Percentiles rank a stretch among this genome's conserved stretches.
Conservation (phyloP, 2,329 filamentous ascomycete genomes). For the Aphanoascus verrucosus region DNA sequence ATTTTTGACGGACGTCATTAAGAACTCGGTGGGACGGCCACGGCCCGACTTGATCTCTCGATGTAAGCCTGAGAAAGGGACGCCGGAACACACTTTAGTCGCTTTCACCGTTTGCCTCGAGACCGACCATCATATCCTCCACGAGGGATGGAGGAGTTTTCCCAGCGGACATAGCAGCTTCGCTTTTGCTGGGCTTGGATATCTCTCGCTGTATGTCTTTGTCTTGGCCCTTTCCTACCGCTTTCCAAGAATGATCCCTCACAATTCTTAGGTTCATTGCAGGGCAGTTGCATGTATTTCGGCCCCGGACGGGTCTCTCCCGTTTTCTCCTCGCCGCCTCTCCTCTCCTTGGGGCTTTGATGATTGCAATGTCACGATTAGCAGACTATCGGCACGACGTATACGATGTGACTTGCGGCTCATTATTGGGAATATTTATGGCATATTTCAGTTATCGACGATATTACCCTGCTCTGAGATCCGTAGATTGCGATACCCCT, state of each 20-base stretch:
- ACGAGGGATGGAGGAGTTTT: slow-evolving; percentile 57
- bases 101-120: slow-evolving; percentile 38
- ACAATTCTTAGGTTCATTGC: slow-evolving; percentile 31
- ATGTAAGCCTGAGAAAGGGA: slow-evolving; percentile 59
- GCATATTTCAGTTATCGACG: slow-evolving; percentile 50
- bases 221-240: not conserved
- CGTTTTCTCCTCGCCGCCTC: slow-evolving; percentile 45
- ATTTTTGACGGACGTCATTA: slow-evolving; percentile 81
- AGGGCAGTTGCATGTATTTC: slow-evolving; percentile 49
- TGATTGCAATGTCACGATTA: slow-evolving; percentile 52
- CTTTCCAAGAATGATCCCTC: not conserved
- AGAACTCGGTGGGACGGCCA: slow-evolving; percentile 74
- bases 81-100: slow-evolving; percentile 46
- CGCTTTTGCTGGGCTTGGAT: slow-evolving; percentile 51
- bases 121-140: slow-evolving; percentile 45
- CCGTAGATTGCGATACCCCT: slow-evolving; percentile 13
- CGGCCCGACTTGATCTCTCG: slow-evolving; percentile 81
- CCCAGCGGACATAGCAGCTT: slow-evolving; percentile 54
- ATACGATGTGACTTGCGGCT: slow-evolving; percentile 50
- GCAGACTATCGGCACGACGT: slow-evolving; percentile 57
- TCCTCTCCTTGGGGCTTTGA: slow-evolving; percentile 46
- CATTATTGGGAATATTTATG: slow-evolving; percentile 44
- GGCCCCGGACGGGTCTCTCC: slow-evolving; percentile 48
- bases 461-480: slow-evolving; percentile 42
- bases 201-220: slow-evolving; percentile 39